Conservation (phyloP, 208 protist genomes). For the Pavlovales sp. region DNA sequence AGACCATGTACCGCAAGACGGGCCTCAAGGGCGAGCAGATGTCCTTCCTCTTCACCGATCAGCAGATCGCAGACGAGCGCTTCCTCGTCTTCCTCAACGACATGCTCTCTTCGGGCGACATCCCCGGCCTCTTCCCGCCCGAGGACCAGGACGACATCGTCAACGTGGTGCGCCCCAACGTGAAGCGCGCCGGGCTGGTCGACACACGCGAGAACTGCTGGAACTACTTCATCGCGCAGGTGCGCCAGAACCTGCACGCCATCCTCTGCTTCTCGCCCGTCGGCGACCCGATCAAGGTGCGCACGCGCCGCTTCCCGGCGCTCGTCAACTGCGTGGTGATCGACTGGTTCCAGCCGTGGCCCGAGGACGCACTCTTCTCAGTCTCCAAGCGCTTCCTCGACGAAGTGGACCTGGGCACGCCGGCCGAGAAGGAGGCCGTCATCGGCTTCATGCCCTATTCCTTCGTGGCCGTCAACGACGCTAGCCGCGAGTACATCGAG, state of each 20-base stretch:
- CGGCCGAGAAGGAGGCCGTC: slow-evolving; percentile 10
- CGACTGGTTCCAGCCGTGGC: slow-evolving; percentile 98
- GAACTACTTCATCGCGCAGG: slow-evolving; percentile 58
- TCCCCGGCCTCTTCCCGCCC: slow-evolving; percentile 60
- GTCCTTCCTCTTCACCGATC: slow-evolving; percentile 92
- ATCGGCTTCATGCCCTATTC: slow-evolving; percentile 55
- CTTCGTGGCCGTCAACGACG: slow-evolving; percentile 76
- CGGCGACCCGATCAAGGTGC: slow-evolving; percentile 86
- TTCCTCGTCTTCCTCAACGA: slow-evolving; percentile 85
- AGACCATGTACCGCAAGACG: slow-evolving; percentile 87
- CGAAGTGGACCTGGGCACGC: slow-evolving; percentile 51
- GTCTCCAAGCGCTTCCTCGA: slow-evolving; percentile 65
- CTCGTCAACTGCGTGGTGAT: slow-evolving; percentile 95
- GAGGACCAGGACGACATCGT: slow-evolving; percentile 67
- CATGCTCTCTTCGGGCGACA: slow-evolving; percentile 67
- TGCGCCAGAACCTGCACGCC: slow-evolving; percentile 80
- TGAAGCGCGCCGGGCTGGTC: slow-evolving; percentile 60
- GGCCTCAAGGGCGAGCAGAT: slow-evolving; percentile 86
- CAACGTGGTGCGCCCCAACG: slow-evolving; percentile 59
- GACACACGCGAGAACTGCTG: slow-evolving; percentile 70
- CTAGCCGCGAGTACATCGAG: slow-evolving; percentile 81
- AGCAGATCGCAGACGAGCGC: slow-evolving; percentile 88
- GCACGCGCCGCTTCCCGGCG: slow-evolving; percentile 92
- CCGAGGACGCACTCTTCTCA: slow-evolving; percentile 62
- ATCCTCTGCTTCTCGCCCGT: slow-evolving; percentile 94